phyloP scores from a whole-genome alignment of 2,329 filamentous ascomycete genomes.

The Penicillium sp. region DNA sequence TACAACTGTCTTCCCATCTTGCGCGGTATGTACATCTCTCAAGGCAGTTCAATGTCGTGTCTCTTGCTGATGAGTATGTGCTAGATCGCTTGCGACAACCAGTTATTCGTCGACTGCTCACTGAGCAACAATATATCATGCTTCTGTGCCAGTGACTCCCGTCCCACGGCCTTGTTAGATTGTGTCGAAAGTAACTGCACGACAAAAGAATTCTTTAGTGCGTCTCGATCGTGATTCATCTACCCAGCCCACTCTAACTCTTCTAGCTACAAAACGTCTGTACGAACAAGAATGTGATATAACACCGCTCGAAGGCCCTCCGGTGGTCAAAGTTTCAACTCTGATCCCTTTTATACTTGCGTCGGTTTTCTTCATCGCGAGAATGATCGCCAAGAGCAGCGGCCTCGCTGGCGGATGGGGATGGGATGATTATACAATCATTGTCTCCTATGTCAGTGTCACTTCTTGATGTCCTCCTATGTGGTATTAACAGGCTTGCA shows the following conservation, averaged over 20 bases:
- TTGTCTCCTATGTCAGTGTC: conserved; percentile 13
- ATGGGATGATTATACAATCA: conserved; percentile 17
- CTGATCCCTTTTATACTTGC: conserved; percentile 14
- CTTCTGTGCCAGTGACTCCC: conserved; percentile 8
- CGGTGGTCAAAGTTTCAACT: conserved; percentile 1
- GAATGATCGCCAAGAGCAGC: conserved; percentile 11
- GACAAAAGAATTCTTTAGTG: conserved; percentile 12
- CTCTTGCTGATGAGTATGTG: not conserved
- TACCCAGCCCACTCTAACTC: not conserved
- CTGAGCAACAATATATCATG: conserved; percentile 7
- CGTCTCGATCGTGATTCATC: conserved; percentile 1
- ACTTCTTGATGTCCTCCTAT: not conserved
- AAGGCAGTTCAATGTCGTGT: too few species aligned
- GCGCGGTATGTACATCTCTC: conserved; percentile 2
- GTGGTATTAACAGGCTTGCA: not conserved
- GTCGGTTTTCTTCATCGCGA: conserved; percentile 11
- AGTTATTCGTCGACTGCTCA: conserved; percentile 10
- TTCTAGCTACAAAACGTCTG: conserved; percentile 9
- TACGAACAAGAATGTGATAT: conserved; percentile 13
- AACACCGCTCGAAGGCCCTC: conserved; percentile 4
- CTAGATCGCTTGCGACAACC: conserved; percentile 5
- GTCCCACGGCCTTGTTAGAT: not conserved
- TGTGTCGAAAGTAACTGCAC: conserved; percentile 11
- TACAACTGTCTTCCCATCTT: conserved; percentile 7
- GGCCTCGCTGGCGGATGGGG: conserved; percentile 17